Evolutionary conservation across 1,284 basidiomycete genomes (phyloP), one percentile per base, ranked within the genome.

Genomic region (Ustilago lituana): DNA sequence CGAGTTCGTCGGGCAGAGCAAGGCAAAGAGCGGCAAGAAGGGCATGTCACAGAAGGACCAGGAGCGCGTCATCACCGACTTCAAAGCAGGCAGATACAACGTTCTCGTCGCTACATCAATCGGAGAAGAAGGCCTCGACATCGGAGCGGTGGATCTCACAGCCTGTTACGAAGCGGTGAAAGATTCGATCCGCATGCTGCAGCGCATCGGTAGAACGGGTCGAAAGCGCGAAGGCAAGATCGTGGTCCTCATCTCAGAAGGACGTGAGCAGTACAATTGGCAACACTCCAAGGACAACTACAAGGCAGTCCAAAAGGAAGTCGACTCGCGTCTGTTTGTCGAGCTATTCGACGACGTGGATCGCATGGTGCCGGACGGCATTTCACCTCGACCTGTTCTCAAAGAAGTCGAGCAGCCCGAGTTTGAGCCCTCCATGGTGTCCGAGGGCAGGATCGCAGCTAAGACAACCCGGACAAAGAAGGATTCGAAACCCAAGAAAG

Each of bases 61-160:
- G 83, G 86, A 95, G 39, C 89, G 93, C 89, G 85, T 91, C 31
- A 92, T 98, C 73, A 84, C 88, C 54, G 88, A 89, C 60, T 98
- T 98, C 86, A 94, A 94, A 82, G 84, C 84, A 3, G 93, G 93
- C 27, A 89, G 89, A 56, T 93, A 88, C 83, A 98, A 98, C 74
- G 89, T 98, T 27, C 85, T 99, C 5, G 95, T 99, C 2, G 91
- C 95, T 0, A 98, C 96, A 0, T 96, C 91, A 3, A 94, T 99
- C 58, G 96, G 96, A 26, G 96, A 99, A 84, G 96, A 99, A 83
- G 96, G 96, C 63, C 85, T 99, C n/a, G 96, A 99, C 82, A 98
- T 99, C 57, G 96, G 96, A 41, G 94, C 97, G 78, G 90, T 99
- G n/a, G 96, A 99, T 81, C 86, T 95, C 79, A 96, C 97, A 52